phyloP scores from a whole-genome alignment of 2,329 filamentous ascomycete genomes.

The Xylaria sp. region DNA sequence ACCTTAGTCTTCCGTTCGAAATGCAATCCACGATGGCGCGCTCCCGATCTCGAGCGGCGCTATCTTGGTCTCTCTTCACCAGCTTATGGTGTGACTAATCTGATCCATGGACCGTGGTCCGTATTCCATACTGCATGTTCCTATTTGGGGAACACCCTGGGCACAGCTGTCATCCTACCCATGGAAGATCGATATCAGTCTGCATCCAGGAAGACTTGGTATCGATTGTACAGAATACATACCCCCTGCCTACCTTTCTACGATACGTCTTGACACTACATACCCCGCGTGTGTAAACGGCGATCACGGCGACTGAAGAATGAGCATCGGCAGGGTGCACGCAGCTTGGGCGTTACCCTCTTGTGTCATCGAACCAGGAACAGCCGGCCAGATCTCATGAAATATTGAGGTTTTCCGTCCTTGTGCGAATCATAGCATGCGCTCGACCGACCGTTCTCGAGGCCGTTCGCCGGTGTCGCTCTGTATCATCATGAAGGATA shows the following conservation, averaged over 20 bases:
- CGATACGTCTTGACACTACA: background rate
- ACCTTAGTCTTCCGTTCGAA: background rate
- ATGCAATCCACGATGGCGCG: slow-evolving; percentile 7
- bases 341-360: slow-evolving; percentile 24
- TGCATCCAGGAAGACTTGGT: slow-evolving; percentile 13
- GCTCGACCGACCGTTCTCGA: slow-evolving; percentile 25
- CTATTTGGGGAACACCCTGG: slow-evolving; percentile 11
- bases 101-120: background rate
- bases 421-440: slow-evolving; percentile 14
- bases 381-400: slow-evolving; percentile 17
- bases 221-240: too few relatives aligned
- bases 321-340: slow-evolving; percentile 19
- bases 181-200: slow-evolving; percentile 8
- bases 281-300: background rate
- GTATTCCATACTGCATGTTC: slow-evolving; percentile 11
- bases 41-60: slow-evolving; percentile 4
- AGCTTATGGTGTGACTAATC: slow-evolving; percentile 3
- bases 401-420: slow-evolving; percentile 6
- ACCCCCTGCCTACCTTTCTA: too few relatives aligned
- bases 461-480: slow-evolving; percentile 25
- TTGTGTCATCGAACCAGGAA: slow-evolving; percentile 24
- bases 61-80: slow-evolving; percentile 4
- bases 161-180: slow-evolving; percentile 10
- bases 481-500: slow-evolving; percentile 23
- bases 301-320: background rate